Base-by-base conservation (phyloP, 2,329 filamentous ascomycete species). In the Oidium heveae region DNA sequence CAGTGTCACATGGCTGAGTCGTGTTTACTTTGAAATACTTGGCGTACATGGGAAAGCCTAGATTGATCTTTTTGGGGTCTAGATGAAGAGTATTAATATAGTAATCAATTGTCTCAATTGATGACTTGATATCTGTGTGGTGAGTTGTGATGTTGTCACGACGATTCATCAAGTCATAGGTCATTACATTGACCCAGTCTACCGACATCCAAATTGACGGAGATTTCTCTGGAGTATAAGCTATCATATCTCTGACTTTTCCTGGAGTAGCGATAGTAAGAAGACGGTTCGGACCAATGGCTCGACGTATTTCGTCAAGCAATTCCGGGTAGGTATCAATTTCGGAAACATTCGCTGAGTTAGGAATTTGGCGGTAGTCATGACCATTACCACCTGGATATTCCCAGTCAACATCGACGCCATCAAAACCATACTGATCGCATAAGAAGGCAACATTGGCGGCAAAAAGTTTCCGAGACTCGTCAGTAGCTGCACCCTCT, bases 141-240 rank as follows among this genome's bases (percentile, higher is more conserved):
- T 86, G 82, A 28, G 68, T 71, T 3, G 81, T 83, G 12, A 69
- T 63, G 44, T 66, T 77, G 66, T 84, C 76, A 22, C 82, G 76
- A 33, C 81, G 74, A 68, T 84, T 82, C 70, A 82, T 77, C 55
- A 83, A 66, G 61, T 85, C 81, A 63, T 84, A 85, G 1, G 75
- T 72, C 82, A 84, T 79, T 41, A 80, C 68, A 60, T 85, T 86
- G 63, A 85, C 70, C 59, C 79, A 80, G 62, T 86, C 79, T 13
- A 84, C 72, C 1, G 71, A 68, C 4, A 68, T 62, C 61, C 70
- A 72, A 61, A 86, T 82, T 55, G 70, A 66, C 0, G 79, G 76
- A 0, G 79, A 68, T 20, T 74, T 77, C 9, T 72, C 67, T 1
- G 67, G 57, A 0, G 76, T 84, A 64, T 75, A 85, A 13, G 78